Evolutionary conservation across 2,329 filamentous ascomycete species (phyloP), one percentile per base, ranked within the genome.

Genomic region (Calycina marina): DNA sequence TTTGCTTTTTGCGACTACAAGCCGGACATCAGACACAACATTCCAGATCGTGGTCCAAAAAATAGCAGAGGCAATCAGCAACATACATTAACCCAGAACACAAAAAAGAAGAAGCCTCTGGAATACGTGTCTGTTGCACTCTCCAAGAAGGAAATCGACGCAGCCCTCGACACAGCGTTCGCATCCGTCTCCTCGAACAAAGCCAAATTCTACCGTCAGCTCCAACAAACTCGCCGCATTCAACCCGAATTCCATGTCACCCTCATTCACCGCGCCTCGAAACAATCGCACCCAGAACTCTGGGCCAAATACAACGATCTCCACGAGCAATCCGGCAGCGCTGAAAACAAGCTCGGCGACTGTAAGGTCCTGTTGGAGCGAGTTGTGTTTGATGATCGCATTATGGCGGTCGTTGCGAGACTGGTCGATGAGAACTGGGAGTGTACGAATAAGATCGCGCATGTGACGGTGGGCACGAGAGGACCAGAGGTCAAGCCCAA

Each of bases 241-340:
- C 88, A 96, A 55, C 52, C 67, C n/a, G 67, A 75, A 25, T 98
- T 96, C 54, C 90, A 98, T 53, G 82, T 98, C 36, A 98, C 90
- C 0, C 68, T 98, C 24, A 84, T 94, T 54, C 90, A 98, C 56
- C 76, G 77, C 28, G 73, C 77, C 8, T 62, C 61, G 3, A 60
- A 71, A 6, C 62, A 63, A 25, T 58, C 76, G 17, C 56, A 76
- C 41, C 67, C 75, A 0, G 69, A 77, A 6, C 62, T 88, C 33
- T 98, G 90, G 90, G 59, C 77, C 33, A 68, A 65, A 34, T 88
- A 94, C 45, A 54, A 52, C 4, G 58, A 66, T n/a, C 56, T 81
- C 1, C 72, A 81, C 44, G 31, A 43, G 12, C 55, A 54, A 8
- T 58, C 57, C 2, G 45, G 42, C 6, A 31, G 36, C 18, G 58